Evolutionary conservation across 495 filamentous ascomycete species (phyloP).

Genomic region (Neurospora sublineolata): DNA sequence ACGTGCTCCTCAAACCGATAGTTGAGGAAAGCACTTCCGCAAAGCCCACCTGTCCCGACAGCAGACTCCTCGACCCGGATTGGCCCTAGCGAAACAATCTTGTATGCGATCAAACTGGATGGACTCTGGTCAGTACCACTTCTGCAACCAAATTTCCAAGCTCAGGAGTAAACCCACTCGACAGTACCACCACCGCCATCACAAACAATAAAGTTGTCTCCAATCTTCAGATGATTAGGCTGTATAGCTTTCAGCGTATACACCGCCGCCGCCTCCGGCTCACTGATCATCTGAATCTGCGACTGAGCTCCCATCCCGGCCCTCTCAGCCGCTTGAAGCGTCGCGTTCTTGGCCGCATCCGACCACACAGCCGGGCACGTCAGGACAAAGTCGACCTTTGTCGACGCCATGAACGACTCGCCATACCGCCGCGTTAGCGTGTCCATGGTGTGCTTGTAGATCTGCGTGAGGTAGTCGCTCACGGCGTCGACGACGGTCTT

Average conservation of each 20-base stretch:
- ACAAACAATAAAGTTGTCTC: conserved; percentile 63
- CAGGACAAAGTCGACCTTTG: conserved; percentile 54
- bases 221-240: conserved; percentile 49
- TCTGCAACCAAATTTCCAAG: conserved; percentile 10
- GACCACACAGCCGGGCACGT: conserved; percentile 78
- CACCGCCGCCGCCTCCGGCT: conserved; percentile 67
- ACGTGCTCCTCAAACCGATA: conserved; percentile 58
- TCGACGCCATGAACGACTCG: conserved; percentile 48
- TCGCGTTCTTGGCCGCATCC: conserved; percentile 59
- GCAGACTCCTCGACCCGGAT: conserved; percentile 53
- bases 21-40: conserved; percentile 61
- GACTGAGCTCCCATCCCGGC: conserved; percentile 53
- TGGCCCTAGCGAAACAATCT: conserved; percentile 47
- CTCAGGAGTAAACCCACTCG: conserved; percentile 26
- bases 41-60: conserved; percentile 53
- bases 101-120: conserved; percentile 52
- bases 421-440: conserved; percentile 56
- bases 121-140: conserved; percentile 12
- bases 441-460: conserved; percentile 63
- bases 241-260: conserved; percentile 58
- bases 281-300: conserved; percentile 56
- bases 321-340: conserved; percentile 49
- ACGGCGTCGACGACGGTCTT: conserved; percentile 50
- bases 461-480: conserved; percentile 57
- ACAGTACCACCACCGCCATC: conserved; percentile 75